phyloP scores from a whole-genome alignment of 73 alveolate species.

The Blepharisma stoltei region DNA sequence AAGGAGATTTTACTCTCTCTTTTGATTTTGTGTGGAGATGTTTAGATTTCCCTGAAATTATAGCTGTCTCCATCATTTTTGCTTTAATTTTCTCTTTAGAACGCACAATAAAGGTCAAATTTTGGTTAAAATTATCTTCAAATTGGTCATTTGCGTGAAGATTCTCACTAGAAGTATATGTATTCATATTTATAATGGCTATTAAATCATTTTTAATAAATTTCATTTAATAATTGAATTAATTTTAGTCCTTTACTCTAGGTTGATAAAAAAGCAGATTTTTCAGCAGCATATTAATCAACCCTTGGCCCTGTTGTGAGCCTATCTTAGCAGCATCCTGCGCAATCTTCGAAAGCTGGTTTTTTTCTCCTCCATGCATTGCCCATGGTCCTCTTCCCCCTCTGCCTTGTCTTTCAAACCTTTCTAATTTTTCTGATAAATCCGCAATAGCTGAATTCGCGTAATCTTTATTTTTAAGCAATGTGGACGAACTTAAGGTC shows the following conservation, averaged over 20 bases:
- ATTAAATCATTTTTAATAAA: no score
- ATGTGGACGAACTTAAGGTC: constrained; percentile 69
- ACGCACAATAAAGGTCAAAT: no score
- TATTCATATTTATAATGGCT: no score
- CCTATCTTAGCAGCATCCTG: background rate
- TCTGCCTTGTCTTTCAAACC: background rate
- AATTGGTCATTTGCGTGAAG: no score
- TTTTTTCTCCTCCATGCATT: background rate
- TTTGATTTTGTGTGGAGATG: no score
- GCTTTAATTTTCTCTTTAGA: no score
- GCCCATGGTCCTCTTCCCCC: background rate
- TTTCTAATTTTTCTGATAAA: constrained; percentile 4
- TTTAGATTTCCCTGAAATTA: no score
- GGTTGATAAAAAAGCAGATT: background rate
- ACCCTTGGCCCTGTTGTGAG: constrained; percentile 1
- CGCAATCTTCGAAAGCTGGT: background rate
- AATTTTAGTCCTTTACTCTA: background rate
- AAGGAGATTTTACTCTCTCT: no score
- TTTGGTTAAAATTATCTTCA: no score
- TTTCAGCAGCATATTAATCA: background rate
- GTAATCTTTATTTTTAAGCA: constrained; percentile 47
- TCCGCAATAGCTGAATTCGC: background rate
- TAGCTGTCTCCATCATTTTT: no score
- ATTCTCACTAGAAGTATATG: no score
- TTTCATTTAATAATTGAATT: background rate